Percentiles rank a stretch among this genome's conserved stretches.
These are phyloP conservation scores for Perkinsus chesapeaki DNA, from an alignment of 169 alveolate genomes.

Conservation along the genomic window DNA sequence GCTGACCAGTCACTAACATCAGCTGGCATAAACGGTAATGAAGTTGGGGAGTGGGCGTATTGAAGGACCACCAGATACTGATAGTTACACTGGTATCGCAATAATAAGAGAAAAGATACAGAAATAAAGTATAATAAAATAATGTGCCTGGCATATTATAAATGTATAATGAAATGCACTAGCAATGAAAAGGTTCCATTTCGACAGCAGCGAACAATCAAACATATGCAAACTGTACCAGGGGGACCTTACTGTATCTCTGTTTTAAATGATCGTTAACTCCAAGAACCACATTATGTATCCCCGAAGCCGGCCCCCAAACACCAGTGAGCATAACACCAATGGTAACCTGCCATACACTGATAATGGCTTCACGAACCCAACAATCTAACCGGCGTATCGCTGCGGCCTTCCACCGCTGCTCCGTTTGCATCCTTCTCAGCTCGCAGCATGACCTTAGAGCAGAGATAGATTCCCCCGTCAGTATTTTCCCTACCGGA, in stretches of 20 bases:
- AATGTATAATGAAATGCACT: too few relatives aligned
- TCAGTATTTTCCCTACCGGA: neutral
- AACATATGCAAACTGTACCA: neutral
- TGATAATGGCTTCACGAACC: neutral
- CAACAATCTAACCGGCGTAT: neutral
- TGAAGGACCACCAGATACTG: too few relatives aligned
- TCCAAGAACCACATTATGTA: neutral
- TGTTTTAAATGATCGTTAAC: neutral
- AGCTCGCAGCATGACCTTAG: neutral
- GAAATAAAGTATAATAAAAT: too few relatives aligned
- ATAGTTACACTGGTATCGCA: too few relatives aligned
- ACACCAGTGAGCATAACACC: neutral
- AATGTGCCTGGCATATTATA: too few relatives aligned
- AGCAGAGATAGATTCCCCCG: neutral
- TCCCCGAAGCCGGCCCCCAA: neutral
- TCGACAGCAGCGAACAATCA: neutral
- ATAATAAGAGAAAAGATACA: too few relatives aligned
- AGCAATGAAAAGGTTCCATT: too few relatives aligned
- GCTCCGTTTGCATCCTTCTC: neutral
- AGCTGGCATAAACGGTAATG: too few relatives aligned
- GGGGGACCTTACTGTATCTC: neutral
- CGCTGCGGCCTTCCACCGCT: neutral
- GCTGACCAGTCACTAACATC: too few relatives aligned
- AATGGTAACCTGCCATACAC: neutral
- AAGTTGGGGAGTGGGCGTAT: too few relatives aligned